Evolutionary conservation across 208 protist genomes (phyloP).

Genomic region (Leishmania major): DNA sequence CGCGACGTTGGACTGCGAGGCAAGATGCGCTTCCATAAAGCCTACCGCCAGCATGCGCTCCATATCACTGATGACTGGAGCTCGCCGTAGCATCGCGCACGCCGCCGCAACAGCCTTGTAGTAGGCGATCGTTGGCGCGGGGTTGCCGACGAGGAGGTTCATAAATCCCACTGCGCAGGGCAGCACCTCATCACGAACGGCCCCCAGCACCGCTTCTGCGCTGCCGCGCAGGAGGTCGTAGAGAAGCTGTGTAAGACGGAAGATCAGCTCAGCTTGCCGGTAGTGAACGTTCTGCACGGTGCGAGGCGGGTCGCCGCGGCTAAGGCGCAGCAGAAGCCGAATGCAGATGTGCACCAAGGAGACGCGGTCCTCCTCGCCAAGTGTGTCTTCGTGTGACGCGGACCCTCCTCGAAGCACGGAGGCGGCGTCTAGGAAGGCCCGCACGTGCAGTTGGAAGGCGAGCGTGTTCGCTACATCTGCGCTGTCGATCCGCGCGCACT

Average conservation of each 20-base stretch:
- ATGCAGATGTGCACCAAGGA: constrained; percentile 31
- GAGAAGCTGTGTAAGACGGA: constrained; percentile 52
- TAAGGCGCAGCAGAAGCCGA: constrained; percentile 34
- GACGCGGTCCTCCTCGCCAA: constrained; percentile 29
- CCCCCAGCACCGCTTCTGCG: constrained; percentile 35
- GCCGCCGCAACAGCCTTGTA: constrained; percentile 50
- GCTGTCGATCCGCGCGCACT: constrained; percentile 25
- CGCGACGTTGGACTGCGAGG: constrained; percentile 7
- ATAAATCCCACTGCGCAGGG: constrained; percentile 36
- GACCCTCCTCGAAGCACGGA: not conserved
- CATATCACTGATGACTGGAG: constrained; percentile 36
- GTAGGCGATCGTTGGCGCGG: constrained; percentile 42
- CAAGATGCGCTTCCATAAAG: constrained; percentile 59
- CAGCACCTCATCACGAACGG: constrained; percentile 27
- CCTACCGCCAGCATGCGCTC: constrained; percentile 68
- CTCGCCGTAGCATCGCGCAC: constrained; percentile 50
- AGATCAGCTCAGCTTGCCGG: constrained; percentile 63
- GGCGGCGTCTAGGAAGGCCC: constrained; percentile 23
- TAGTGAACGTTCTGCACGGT: constrained; percentile 40
- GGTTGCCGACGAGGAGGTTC: constrained; percentile 50
- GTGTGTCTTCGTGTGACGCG: constrained; percentile 3
- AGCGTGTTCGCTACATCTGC: constrained; percentile 28
- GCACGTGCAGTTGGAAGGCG: constrained; percentile 28
- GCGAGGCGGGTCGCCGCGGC: constrained; percentile 37
- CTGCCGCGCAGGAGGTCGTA: constrained; percentile 46